Evolutionary conservation across 2,329 filamentous ascomycete genomes (phyloP).

Genomic region (Pleurostoma richardsiae): DNA sequence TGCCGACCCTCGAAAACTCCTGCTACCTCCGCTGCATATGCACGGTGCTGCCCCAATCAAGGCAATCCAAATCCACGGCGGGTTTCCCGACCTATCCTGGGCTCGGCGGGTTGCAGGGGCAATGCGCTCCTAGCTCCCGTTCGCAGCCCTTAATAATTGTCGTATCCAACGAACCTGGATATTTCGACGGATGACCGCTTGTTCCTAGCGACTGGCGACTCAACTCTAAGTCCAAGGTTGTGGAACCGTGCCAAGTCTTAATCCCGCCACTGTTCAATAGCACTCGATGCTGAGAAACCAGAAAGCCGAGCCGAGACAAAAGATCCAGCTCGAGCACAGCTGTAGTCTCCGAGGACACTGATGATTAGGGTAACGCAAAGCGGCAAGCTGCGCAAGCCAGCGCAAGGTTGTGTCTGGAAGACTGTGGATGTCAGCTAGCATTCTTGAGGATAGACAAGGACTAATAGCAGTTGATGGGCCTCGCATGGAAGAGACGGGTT

Average conservation of each 20-base stretch:
- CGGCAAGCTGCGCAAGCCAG: too few species aligned
- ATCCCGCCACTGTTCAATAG: not conserved
- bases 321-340: not conserved
- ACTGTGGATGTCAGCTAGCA: not conserved
- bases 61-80: conserved; percentile 4
- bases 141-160: conserved; percentile 1
- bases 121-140: not conserved
- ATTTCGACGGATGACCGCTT: conserved; percentile 5
- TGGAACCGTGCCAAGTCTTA: conserved; percentile 10
- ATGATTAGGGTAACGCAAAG: not conserved
- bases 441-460: not conserved
- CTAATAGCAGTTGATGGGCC: not conserved
- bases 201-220: conserved; percentile 10
- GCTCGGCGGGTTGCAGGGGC: conserved; percentile 7
- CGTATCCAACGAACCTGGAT: conserved; percentile 1
- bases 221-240: conserved; percentile 14
- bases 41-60: conserved; percentile 4
- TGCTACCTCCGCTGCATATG: conserved; percentile 15
- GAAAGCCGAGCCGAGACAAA: not conserved
- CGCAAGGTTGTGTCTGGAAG: not conserved
- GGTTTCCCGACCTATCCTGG: not conserved
- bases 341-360: not conserved
- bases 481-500: not conserved
- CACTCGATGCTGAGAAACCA: not conserved
- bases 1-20: conserved; percentile 3